A percentile compares a stretch with the other conserved stretches of the same genome.
phyloP scores from a whole-genome alignment of 306 rosid species.

The Malus sylvestris region DNA sequence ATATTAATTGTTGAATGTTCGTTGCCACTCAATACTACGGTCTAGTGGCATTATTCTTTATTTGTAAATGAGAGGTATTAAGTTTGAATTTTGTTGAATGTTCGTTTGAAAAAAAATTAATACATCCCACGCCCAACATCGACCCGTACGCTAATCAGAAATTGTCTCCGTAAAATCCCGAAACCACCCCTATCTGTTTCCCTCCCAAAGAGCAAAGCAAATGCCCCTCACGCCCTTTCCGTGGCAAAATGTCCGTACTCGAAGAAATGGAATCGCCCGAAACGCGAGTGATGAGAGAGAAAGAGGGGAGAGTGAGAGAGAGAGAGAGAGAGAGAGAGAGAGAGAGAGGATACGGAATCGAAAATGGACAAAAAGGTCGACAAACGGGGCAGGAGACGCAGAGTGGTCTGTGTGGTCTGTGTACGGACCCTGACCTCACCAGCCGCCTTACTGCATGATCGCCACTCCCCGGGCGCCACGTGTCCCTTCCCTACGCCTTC shows the following conservation, averaged over 20 bases:
- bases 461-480: not conserved
- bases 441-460: not conserved
- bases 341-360: not conserved
- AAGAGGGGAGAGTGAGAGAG: too few species aligned
- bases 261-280: not conserved
- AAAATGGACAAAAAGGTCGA: not conserved
- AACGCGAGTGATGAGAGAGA: not conserved
- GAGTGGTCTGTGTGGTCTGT: not conserved
- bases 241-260: not conserved
- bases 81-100: too few species aligned
- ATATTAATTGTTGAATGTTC: too few species aligned
- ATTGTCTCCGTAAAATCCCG: not conserved
- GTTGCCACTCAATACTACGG: too few species aligned
- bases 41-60: rapidly evolving
- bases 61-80: too few species aligned
- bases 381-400: not conserved
- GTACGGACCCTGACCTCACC: not conserved
- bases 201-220: not conserved
- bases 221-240: not conserved
- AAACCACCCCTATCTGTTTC: not conserved
- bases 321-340: not conserved
- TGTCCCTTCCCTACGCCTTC: not conserved
- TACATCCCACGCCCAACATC: not conserved
- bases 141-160: not conserved
- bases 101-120: not conserved